Evolutionary conservation across 805 yeast species (phyloP).

Genomic region (Nakazawaea pomicola): DNA sequence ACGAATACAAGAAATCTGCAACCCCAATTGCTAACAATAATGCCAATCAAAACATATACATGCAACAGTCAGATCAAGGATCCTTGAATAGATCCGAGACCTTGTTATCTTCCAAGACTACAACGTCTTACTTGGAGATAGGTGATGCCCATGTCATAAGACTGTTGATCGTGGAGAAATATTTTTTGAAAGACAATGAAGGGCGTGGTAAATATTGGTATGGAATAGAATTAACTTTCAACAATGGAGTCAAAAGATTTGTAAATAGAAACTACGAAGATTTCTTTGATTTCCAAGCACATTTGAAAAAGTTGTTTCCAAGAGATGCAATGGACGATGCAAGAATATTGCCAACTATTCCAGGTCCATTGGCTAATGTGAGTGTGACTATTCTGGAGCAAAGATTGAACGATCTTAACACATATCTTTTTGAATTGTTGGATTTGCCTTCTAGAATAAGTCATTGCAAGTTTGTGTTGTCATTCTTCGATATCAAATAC

Average conservation of each 20-base stretch:
- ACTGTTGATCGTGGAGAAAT: conserved; percentile 5
- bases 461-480: conserved; percentile 58
- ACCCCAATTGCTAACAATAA: conserved; percentile 5
- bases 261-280: conserved; percentile 76
- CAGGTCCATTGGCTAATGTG: conserved; percentile 92
- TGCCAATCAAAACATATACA: neutral
- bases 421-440: conserved; percentile 49
- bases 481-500: conserved; percentile 61
- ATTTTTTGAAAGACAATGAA: conserved; percentile 10
- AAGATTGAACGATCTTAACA: conserved; percentile 49
- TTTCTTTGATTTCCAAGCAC: conserved; percentile 89
- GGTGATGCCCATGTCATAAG: conserved; percentile 2
- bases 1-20: conserved; percentile 62
- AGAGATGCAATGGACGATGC: conserved; percentile 86
- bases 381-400: conserved; percentile 63
- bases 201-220: conserved; percentile 13
- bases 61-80: neutral
- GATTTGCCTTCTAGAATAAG: conserved; percentile 75
- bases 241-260: conserved; percentile 7
- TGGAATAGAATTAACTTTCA: conserved; percentile 6
- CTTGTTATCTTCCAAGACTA: conserved; percentile 4
- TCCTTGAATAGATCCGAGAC: conserved; percentile 12
- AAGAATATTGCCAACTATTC: conserved; percentile 87
- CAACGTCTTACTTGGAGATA: conserved; percentile 3
- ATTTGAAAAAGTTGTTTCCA: conserved; percentile 77